phyloP scores from a whole-genome alignment of 2,329 filamentous ascomycete genomes.

The Microdochium bolleyi region DNA sequence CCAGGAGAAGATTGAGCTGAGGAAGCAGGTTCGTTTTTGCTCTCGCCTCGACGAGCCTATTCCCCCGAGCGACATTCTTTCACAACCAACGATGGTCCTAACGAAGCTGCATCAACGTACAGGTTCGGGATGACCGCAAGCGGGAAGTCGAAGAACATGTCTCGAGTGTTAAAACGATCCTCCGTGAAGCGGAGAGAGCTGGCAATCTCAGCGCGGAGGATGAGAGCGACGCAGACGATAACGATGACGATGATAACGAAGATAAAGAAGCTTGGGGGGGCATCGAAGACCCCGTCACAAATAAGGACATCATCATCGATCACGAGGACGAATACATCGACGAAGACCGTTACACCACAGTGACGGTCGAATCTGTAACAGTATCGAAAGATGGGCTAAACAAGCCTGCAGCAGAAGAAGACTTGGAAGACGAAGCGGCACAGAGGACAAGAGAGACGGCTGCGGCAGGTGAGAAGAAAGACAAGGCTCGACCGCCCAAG shows the following conservation, averaged over 20 bases:
- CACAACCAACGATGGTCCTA: too few relatives aligned
- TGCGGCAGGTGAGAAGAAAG: slow-evolving; percentile 32
- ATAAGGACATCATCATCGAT: slow-evolving; percentile 46
- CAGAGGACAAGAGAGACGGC: slow-evolving; percentile 25
- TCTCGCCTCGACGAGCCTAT: not conserved
- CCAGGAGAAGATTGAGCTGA: slow-evolving; percentile 64
- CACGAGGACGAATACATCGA: slow-evolving; percentile 93
- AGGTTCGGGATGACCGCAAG: slow-evolving; percentile 80
- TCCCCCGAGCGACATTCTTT: too few relatives aligned
- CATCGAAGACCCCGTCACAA: slow-evolving; percentile 43
- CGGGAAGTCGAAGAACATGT: slow-evolving; percentile 78
- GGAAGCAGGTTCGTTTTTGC: slow-evolving; percentile 59
- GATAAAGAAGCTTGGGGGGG: slow-evolving; percentile 52
- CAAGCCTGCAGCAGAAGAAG: slow-evolving; percentile 35
- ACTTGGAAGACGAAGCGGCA: slow-evolving; percentile 26
- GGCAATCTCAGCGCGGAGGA: slow-evolving; percentile 28
- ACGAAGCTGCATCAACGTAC: slow-evolving; percentile 4
- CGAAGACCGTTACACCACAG: slow-evolving; percentile 91
- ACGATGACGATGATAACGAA: slow-evolving; percentile 19
- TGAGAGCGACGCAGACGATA: slow-evolving; percentile 19
- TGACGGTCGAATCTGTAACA: slow-evolving; percentile 84
- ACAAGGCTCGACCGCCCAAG: slow-evolving; percentile 50
- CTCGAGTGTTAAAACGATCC: slow-evolving; percentile 61
- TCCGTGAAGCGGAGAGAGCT: slow-evolving; percentile 52
- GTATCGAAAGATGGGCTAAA: slow-evolving; percentile 67